Conservation (phyloP, 179 eudicot species). For the Actinidia arguta region DNA sequence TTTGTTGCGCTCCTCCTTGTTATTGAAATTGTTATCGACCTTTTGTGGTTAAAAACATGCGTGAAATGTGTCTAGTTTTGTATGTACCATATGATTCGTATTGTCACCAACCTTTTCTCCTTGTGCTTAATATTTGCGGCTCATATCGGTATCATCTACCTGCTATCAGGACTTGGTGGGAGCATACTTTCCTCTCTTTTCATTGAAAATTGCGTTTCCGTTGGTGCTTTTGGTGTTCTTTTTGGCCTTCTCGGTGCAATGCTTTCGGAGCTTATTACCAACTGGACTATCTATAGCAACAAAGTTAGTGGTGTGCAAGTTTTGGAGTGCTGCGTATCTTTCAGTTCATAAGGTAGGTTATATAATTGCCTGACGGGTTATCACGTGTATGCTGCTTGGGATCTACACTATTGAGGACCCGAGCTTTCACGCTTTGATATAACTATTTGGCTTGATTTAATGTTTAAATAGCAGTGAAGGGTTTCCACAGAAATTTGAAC, state of each 20-base stretch:
- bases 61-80: neutral
- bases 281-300: constrained; percentile 89
- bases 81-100: too few relatives aligned
- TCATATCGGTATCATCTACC: constrained; percentile 68
- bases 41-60: neutral
- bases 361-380: neutral
- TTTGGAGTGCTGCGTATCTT: neutral
- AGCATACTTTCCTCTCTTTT: constrained; percentile 79
- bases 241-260: constrained; percentile 97
- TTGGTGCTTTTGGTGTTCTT: constrained; percentile 95
- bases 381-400: neutral
- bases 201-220: constrained; percentile 58
- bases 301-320: constrained; percentile 46
- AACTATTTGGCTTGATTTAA: neutral
- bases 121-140: constrained; percentile 47
- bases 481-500: neutral
- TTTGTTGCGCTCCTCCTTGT: neutral
- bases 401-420: too few relatives aligned
- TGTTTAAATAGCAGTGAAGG: too few relatives aligned
- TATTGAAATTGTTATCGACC: neutral
- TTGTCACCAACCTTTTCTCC: neutral
- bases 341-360: neutral
- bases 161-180: constrained; percentile 91
- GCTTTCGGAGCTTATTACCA: constrained; percentile 87
- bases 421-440: neutral